These are phyloP conservation scores for Echium plantagineum DNA, from an alignment of 257 asterid species.

Conservation along the genomic window DNA sequence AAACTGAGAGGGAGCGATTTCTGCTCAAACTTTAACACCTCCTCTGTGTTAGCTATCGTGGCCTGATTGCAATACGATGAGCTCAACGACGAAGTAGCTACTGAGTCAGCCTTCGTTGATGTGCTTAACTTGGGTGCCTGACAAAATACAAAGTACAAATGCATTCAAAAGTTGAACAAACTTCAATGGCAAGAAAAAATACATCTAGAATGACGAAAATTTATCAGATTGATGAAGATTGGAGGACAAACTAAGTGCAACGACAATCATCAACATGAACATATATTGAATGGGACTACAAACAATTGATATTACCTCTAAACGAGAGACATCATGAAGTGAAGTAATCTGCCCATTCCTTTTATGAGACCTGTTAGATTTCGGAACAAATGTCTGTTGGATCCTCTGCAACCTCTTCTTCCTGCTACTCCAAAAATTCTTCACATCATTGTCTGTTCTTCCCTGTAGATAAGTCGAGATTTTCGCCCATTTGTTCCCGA, in stretches of 20 bases:
- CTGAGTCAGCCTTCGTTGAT: constrained; percentile 23
- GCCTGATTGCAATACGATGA: background rate
- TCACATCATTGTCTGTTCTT: constrained; percentile 84
- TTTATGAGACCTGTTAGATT: constrained; percentile 34
- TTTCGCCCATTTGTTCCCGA: constrained; percentile 87
- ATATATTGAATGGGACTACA: too few relatives aligned
- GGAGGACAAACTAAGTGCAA: too few relatives aligned
- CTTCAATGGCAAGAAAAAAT: too few relatives aligned
- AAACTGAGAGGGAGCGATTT: constrained; percentile 17
- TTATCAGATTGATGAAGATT: too few relatives aligned
- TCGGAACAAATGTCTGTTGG: constrained; percentile 22
- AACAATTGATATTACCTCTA: constrained; percentile 23
- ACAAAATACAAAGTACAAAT: background rate
- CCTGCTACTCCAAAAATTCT: constrained; percentile 86
- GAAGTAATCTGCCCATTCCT: constrained; percentile 15
- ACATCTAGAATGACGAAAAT: too few relatives aligned
- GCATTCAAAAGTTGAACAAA: background rate
- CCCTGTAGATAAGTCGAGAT: constrained; percentile 68
- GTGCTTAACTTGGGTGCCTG: constrained; percentile 39
- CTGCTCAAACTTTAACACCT: constrained; percentile 21
- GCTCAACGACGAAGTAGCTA: constrained; percentile 6
- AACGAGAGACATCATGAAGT: constrained; percentile 12
- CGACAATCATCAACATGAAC: too few relatives aligned
- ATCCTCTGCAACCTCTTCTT: constrained; percentile 62
- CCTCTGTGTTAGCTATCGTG: constrained; percentile 14